Evolutionary conservation across 495 filamentous ascomycete genomes (phyloP), one percentile per base, ranked within the genome.

Genomic region (Hypoxylon subgilvum): DNA sequence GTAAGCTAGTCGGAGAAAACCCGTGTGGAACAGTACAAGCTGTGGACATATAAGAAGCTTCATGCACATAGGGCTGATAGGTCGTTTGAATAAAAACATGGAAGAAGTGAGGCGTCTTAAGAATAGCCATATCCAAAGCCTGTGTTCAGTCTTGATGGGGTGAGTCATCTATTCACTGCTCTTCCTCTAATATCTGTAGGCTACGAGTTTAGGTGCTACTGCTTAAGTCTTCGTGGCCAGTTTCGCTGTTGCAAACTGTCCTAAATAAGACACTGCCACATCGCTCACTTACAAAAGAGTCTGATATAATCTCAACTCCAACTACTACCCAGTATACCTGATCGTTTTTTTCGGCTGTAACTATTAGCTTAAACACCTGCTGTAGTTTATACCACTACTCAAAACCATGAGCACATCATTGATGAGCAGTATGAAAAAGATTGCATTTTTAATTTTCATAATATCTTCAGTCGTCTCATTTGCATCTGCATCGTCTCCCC

Each of bases 201-300:
- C 31, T 44, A 50, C 41, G 34, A 3, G 17, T 52, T 18, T 7
- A n/a, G n/a, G n/a, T n/a, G n/a, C n/a, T n/a, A n/a, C n/a, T 64
- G 42, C 44, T 52, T 51, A 21, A 28, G 44, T 61, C 30, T 45
- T 65, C 50, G 57, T 63, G 60, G 39, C 52, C 40, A 45, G 52
- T 61, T 68, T 51, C n/a, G 41, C 50, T 65, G 45, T 62, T 67
- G 67, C 64, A 67, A 69, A 52, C 53, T 70, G 67, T 70, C 67
- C 67, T 68, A 42, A 67, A 62, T 38, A 43, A 40, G 47, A 49
- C 46, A 28, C 67, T 61, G 61, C 61, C 61, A 67, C 64, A 53
- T 57, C 27, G 38, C 49, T 62, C 52, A 53, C 48, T 57, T 52
- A 52, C 46, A 47, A 48, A 44, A 18, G 23, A 47, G 30, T 57